Evolutionary conservation across 192 early-diverging fungal species (phyloP), one percentile per base, ranked within the genome.

Genomic region (Backusella macrospora): DNA sequence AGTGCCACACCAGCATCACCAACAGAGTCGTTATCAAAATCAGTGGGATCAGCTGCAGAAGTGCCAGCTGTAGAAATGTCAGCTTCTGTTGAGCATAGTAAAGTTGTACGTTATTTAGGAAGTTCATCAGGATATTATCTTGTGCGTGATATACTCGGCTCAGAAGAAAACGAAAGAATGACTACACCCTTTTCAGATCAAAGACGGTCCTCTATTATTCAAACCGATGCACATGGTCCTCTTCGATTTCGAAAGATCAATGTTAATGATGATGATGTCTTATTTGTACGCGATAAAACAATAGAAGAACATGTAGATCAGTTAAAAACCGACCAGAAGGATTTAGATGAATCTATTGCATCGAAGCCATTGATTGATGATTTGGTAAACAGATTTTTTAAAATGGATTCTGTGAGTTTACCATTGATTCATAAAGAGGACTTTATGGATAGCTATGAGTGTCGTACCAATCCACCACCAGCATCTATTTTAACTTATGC

Each of bases 121-220:
- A 78, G 76, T 21, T 78, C 76, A 14, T 78, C 76, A 8, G 76
- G 76, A 23, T 67, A 71, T 34, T 78, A 78, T 38, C 46, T 78
- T 43, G 66, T 78, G 29, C 18, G 48, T 37, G 73, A 74, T n/a
- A 74, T 74, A 6, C 16, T 74, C 29, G 42, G 34, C 1, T 65
- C 71, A 5, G 34, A 8, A 1, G 52, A 65, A 13, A 2, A 59
- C 6, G 18, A 69, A 7, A 39, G 45, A 23, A 14, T 3, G 7
- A 34, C 29, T 34, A 2, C 29, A 34, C 29, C 29, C 2, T 23
- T 9, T 62, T 9, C 8, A 62, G 1, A 18, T 23, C 21, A 18
- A 69, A 34, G 44, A 69, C 26, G 21, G 6, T 29, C 43, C 8
- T 66, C 65, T 3, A 1, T 43, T 65, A 18, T 23, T 37, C 8